These are phyloP conservation scores for Noccaea caerulescens DNA, from an alignment of 345 rosid species.

Conservation along the genomic window DNA sequence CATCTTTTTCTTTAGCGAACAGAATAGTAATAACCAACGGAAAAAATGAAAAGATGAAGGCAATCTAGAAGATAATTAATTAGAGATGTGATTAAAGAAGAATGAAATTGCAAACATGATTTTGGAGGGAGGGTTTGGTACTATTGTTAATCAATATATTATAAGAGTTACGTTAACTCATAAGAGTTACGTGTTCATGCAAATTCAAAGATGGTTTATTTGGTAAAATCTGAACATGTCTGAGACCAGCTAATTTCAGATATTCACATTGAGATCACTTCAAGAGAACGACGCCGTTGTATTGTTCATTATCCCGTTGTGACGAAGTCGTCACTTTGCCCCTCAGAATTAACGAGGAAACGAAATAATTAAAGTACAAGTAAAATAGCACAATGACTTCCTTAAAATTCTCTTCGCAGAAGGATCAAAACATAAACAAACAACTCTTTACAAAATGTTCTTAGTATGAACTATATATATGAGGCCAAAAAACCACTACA, in stretches of 20 bases:
- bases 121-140: slow-evolving; percentile 9
- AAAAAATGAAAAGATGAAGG: slow-evolving; percentile 32
- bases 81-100: slow-evolving; percentile 23
- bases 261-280: neutral
- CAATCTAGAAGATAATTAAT: slow-evolving; percentile 11
- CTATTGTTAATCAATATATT: slow-evolving; percentile 2
- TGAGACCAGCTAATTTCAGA: neutral
- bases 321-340: neutral
- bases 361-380: neutral
- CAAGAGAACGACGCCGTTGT: neutral
- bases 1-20: slow-evolving; percentile 22
- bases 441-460: slow-evolving; percentile 15
- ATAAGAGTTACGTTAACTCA: slow-evolving; percentile 31
- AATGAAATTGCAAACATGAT: slow-evolving; percentile 30
- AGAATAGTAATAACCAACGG: slow-evolving; percentile 17
- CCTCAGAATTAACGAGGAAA: neutral
- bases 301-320: neutral
- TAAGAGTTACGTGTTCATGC: slow-evolving; percentile 33
- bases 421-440: slow-evolving; percentile 8
- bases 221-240: neutral
- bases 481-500: slow-evolving; percentile 31
- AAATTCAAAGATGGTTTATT: slow-evolving; percentile 21
- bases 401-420: slow-evolving; percentile 4
- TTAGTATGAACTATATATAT: slow-evolving; percentile 23
- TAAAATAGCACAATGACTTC: neutral